A percentile compares a stretch with the other conserved stretches of the same genome.
phyloP scores from a whole-genome alignment of 2,329 filamentous ascomycete genomes.

The Venturia asperata region DNA sequence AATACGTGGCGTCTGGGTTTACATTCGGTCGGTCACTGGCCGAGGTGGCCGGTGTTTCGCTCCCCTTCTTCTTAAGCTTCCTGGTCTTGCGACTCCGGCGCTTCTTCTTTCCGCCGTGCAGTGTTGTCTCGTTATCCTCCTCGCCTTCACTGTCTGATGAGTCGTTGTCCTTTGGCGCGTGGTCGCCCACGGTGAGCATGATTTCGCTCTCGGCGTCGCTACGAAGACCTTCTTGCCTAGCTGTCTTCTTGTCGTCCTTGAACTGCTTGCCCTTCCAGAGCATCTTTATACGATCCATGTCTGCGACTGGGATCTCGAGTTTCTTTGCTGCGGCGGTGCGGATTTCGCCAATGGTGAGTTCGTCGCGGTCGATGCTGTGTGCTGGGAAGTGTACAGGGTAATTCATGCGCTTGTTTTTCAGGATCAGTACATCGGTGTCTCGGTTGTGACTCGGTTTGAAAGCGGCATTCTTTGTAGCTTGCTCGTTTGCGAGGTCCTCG shows the following conservation, averaged over 20 bases:
- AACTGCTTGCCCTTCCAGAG: conserved; percentile 67
- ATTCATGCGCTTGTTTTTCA: conserved; percentile 59
- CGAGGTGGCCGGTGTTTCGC: conserved; percentile 34
- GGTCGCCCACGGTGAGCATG: conserved; percentile 44
- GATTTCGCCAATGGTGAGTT: conserved; percentile 59
- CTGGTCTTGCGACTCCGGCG: conserved; percentile 26
- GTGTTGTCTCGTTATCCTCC: conserved; percentile 26
- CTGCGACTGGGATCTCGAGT: conserved; percentile 51
- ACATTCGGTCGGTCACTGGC: conserved; percentile 16
- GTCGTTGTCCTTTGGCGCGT: not conserved
- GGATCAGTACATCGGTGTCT: conserved; percentile 62
- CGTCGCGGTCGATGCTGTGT: conserved; percentile 67
- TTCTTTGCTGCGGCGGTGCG: conserved; percentile 60
- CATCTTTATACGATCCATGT: conserved; percentile 54
- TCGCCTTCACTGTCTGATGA: conserved; percentile 31
- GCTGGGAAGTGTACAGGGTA: conserved; percentile 68
- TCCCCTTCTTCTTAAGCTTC: conserved; percentile 39
- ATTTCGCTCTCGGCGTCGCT: conserved; percentile 56
- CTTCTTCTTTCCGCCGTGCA: conserved; percentile 27
- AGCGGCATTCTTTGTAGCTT: conserved; percentile 25
- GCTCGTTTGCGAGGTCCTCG: conserved; percentile 52
- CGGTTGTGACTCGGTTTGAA: conserved; percentile 41
- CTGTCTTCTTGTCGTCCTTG: conserved; percentile 53
- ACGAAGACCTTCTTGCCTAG: conserved; percentile 52
- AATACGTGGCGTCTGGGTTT: conserved; percentile 19